Percentiles rank a stretch among this genome's conserved stretches.
Conservation (phyloP, 2,329 filamentous ascomycete genomes). For the Penicillium sp. region DNA sequence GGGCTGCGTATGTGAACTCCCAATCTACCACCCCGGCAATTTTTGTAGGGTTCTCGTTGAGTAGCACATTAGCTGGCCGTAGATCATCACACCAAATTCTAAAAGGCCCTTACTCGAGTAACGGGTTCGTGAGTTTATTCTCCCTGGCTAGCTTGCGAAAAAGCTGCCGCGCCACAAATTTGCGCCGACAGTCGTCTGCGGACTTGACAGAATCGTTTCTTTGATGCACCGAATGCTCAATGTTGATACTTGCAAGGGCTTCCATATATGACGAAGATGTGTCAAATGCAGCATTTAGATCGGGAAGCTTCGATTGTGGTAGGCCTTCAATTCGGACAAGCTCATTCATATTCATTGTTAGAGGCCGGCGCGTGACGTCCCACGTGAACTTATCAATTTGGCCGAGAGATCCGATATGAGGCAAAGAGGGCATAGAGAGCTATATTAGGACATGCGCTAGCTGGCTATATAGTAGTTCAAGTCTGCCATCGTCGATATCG, state of each 20-base stretch:
- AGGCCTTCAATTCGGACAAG: neutral
- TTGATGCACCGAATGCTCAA: neutral
- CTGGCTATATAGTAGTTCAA: neutral
- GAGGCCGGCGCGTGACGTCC: neutral
- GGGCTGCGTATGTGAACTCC: neutral
- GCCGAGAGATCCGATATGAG: neutral
- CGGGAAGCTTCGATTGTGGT: neutral
- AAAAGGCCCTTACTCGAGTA: neutral
- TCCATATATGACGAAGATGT: neutral
- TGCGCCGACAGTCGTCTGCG: neutral
- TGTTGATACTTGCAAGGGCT: neutral
- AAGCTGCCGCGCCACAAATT: neutral
- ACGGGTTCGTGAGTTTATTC: neutral
- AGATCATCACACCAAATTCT: neutral
- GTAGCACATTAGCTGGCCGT: neutral
- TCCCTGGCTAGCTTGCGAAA: neutral
- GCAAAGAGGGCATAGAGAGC: neutral
- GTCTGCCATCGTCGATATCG: neutral
- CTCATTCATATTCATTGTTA: neutral
- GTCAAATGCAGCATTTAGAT: neutral
- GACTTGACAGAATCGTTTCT: neutral
- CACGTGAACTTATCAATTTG: neutral
- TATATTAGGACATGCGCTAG: neutral
- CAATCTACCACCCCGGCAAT: neutral
- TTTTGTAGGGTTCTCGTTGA: neutral